phyloP scores from a whole-genome alignment of 164 flowering plant species.

The Sextonia rubra region DNA sequence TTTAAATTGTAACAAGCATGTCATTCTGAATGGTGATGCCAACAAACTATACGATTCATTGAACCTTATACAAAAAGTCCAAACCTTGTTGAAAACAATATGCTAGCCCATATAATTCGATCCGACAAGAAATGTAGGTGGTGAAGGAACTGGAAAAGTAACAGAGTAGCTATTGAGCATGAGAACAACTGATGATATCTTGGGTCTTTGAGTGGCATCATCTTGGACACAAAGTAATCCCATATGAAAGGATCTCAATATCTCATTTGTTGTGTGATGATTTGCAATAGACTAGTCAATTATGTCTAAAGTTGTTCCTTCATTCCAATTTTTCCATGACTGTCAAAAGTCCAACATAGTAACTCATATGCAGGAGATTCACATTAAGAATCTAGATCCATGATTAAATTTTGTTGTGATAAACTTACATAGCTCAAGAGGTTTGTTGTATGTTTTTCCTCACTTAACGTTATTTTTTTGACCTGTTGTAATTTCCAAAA shows the following conservation, averaged over 20 bases:
- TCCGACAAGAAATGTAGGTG: conserved; percentile 20
- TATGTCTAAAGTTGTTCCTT: conserved; percentile 27
- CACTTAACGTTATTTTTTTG: conserved; percentile 4
- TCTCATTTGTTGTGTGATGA: conserved; percentile 15
- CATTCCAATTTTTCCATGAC: conserved; percentile 46
- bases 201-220: conserved; percentile 36
- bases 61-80: too few relatives aligned
- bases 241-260: conserved; percentile 39
- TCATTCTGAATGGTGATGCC: too few relatives aligned
- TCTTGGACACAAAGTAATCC: conserved; percentile 53
- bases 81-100: too few relatives aligned
- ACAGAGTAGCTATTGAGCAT: conserved; percentile 19
- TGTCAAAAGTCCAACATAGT: conserved; percentile 8
- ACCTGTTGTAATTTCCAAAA: conserved; percentile 12
- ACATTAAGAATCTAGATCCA: too few relatives aligned
- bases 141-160: conserved; percentile 13
- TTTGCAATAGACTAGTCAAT: conserved; percentile 25
- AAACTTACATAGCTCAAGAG: conserved; percentile 6
- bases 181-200: conserved; percentile 37
- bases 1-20: too few relatives aligned
- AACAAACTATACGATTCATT: too few relatives aligned
- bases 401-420: not conserved
- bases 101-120: too few relatives aligned
- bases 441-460: not conserved
- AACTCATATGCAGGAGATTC: not conserved